These are phyloP conservation scores for Cordyceps sp. DNA, from an alignment of 2,329 filamentous ascomycete genomes.

Conservation along the genomic window DNA sequence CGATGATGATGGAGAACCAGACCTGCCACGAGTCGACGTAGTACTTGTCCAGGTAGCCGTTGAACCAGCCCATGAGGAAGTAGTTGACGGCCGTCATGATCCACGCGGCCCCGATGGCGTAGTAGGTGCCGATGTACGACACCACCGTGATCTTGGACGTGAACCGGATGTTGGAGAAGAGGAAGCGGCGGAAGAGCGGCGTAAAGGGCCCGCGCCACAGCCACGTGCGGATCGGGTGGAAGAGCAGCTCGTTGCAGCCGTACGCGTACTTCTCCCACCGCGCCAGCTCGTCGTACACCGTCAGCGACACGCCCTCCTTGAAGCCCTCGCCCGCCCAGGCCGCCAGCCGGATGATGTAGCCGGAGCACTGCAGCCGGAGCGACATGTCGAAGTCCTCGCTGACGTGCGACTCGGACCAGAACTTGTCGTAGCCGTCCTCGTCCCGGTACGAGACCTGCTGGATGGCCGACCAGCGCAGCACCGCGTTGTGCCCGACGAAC, in stretches of 20 bases:
- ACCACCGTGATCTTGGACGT: constrained; percentile 62
- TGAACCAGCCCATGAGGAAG: constrained; percentile 61
- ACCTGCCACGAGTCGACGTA: constrained; percentile 66
- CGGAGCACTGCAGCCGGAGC: constrained; percentile 53
- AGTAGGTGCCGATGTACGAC: constrained; percentile 68
- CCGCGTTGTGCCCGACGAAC: constrained; percentile 68
- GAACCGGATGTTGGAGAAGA: constrained; percentile 56
- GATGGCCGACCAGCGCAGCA: constrained; percentile 59
- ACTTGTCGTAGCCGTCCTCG: constrained; percentile 58
- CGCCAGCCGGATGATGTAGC: constrained; percentile 57
- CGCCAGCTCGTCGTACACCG: constrained; percentile 69
- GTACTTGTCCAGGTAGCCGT: constrained; percentile 64
- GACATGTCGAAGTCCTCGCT: constrained; percentile 76
- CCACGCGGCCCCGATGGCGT: constrained; percentile 63
- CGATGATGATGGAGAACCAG: constrained; percentile 65
- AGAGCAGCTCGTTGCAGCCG: constrained; percentile 68
- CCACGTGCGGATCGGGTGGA: constrained; percentile 64
- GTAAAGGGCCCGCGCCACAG: constrained; percentile 60
- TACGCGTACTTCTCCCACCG: constrained; percentile 83
- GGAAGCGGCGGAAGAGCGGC: constrained; percentile 57
- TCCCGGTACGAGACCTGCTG: constrained; percentile 57
- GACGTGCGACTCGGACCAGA: constrained; percentile 67
- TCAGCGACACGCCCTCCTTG: constrained; percentile 70
- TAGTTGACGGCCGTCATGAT: constrained; percentile 58
- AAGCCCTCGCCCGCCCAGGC: constrained; percentile 63